Percentiles rank a stretch among this genome's conserved stretches.
Evolutionary conservation across 1,139 yeast genomes (phyloP).

Genomic region (Yamadazyma triangularis): DNA sequence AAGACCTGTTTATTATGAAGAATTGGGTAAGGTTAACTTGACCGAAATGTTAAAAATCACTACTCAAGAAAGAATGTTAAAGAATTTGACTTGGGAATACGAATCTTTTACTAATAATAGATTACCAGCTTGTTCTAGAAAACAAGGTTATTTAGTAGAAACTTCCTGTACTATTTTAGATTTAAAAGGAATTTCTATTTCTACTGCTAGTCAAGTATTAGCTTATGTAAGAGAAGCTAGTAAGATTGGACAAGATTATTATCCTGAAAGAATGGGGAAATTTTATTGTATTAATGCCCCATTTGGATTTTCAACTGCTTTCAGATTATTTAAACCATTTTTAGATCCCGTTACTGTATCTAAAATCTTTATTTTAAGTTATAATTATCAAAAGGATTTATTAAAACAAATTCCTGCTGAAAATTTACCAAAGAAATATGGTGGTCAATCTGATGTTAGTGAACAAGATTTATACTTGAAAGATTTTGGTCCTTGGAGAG

Average conservation of each 20-base stretch:
- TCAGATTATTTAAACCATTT: conserved; percentile 85
- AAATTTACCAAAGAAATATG: conserved; percentile 86
- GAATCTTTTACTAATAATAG: conserved; percentile 82
- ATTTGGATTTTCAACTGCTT: conserved; percentile 93
- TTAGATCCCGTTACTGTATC: conserved; percentile 98
- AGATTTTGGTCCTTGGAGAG: conserved; percentile 98
- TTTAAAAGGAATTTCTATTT: conserved; percentile 85
- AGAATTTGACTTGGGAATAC: conserved; percentile 95
- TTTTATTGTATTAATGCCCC: conserved; percentile 96
- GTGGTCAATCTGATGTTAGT: conserved; percentile 68
- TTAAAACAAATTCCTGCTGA: conserved; percentile 90
- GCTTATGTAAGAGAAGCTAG: conserved; percentile 91
- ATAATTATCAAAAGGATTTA: conserved; percentile 73
- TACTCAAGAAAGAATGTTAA: conserved; percentile 92
- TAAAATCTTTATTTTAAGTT: conserved; percentile 84
- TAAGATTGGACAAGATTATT: conserved; percentile 90
- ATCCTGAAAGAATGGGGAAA: conserved; percentile 99
- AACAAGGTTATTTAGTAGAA: conserved; percentile 73
- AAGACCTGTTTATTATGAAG: conserved; percentile 92
- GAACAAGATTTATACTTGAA: conserved; percentile 82
- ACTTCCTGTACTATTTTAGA: conserved; percentile 96
- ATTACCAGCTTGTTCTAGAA: conserved; percentile 92
- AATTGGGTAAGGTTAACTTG: conserved; percentile 85
- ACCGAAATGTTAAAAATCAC: conserved; percentile 91
- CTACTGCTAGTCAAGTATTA: conserved; percentile 80